These are phyloP conservation scores for Plasmodium inui DNA, from an alignment of 169 alveolate species.

Conservation along the genomic window DNA sequence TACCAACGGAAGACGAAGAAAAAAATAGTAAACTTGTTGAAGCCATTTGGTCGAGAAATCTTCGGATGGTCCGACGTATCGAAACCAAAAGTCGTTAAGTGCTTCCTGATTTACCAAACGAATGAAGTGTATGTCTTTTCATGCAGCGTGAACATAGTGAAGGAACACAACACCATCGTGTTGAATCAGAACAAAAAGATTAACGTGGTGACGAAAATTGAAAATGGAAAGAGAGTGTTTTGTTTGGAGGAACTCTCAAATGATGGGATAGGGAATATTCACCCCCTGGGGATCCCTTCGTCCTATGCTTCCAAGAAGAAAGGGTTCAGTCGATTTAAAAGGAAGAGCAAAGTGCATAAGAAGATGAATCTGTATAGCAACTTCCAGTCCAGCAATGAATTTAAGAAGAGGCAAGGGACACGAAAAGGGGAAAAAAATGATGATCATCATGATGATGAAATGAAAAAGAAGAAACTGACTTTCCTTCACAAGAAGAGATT, in stretches of 20 bases:
- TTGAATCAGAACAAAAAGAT: constrained; percentile 34
- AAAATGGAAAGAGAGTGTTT: constrained; percentile 61
- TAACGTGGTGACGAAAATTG: constrained; percentile 45
- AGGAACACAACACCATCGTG: constrained; percentile 36
- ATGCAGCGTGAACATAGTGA: constrained; percentile 40
- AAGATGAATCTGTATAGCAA: background rate
- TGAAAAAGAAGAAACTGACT: background rate
- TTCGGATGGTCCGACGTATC: constrained; percentile 63
- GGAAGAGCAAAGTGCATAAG: background rate
- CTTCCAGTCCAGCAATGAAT: background rate
- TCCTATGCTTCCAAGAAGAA: background rate
- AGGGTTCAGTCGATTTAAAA: constrained; percentile 25
- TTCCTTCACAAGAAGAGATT: constrained; percentile 18
- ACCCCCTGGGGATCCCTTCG: background rate
- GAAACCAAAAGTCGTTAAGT: constrained; percentile 38
- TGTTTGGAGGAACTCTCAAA: constrained; percentile 35
- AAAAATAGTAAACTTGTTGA: constrained; percentile 30
- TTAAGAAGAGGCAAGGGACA: background rate
- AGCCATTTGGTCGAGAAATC: constrained; percentile 48
- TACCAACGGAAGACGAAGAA: constrained; percentile 59
- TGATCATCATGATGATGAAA: background rate
- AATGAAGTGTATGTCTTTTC: constrained; percentile 41
- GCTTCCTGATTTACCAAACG: constrained; percentile 22
- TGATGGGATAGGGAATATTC: background rate
- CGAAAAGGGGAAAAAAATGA: background rate